Evolutionary conservation across 768 basidiomycete genomes (phyloP).

Genomic region (Tricholoma matsutake): DNA sequence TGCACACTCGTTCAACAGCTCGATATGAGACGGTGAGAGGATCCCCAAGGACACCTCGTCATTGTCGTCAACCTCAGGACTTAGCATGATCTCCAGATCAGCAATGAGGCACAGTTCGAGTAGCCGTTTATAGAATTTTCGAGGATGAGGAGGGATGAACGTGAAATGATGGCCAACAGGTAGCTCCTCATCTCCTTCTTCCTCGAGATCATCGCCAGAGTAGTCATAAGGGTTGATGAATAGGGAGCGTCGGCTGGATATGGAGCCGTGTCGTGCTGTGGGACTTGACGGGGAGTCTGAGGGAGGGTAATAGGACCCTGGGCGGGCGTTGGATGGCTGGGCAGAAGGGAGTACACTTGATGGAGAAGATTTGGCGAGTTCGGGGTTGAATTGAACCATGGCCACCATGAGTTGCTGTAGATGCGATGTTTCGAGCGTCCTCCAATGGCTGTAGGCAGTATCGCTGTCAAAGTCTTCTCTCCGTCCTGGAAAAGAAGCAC

Average conservation of each 20-base stretch:
- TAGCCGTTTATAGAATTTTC: conserved; percentile 80
- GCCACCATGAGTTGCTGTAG: conserved; percentile 86
- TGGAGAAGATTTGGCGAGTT: conserved; percentile 76
- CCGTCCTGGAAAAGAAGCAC: conserved; percentile 78
- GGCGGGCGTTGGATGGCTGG: conserved; percentile 48
- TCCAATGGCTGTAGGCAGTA: conserved; percentile 83
- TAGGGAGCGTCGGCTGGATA: conserved; percentile 67
- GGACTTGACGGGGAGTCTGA: conserved; percentile 29
- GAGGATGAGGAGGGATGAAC: conserved; percentile 87
- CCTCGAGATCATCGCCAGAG: conserved; percentile 24
- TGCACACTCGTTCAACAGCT: conserved; percentile 85
- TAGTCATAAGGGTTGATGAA: conserved; percentile 40
- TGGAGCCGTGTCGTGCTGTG: conserved; percentile 53
- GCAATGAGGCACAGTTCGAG: conserved; percentile 78
- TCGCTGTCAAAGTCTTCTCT: conserved; percentile 85
- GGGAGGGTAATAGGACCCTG: conserved; percentile 54
- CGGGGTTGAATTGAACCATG: conserved; percentile 84
- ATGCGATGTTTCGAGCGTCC: conserved; percentile 73
- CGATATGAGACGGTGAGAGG: conserved; percentile 72
- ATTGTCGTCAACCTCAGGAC: conserved; percentile 87
- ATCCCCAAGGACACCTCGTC: conserved; percentile 96
- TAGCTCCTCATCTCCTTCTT: conserved; percentile 61
- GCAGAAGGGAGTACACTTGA: conserved; percentile 47
- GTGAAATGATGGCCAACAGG: conserved; percentile 78
- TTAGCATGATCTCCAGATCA: conserved; percentile 88